phyloP scores from a whole-genome alignment of 164 flowering plant genomes.

The Piper longum region DNA sequence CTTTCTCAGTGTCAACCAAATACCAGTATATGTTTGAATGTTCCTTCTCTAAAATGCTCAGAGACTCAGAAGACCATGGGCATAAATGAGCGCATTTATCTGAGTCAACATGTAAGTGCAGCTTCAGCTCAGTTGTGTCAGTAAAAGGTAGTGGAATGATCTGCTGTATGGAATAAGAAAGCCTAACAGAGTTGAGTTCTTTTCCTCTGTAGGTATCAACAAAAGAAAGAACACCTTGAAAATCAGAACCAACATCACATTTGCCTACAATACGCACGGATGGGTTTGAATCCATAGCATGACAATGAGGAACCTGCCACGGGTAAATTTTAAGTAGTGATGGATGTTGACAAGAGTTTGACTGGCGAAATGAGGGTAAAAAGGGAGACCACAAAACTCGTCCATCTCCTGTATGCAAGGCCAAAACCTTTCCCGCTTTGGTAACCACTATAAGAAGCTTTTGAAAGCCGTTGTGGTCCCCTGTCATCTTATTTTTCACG shows the following conservation, averaged over 20 bases:
- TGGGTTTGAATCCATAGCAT: slow-evolving; percentile 88
- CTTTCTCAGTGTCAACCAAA: slow-evolving; percentile 51
- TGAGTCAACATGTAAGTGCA: slow-evolving; percentile 66
- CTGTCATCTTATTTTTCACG: slow-evolving; percentile 83
- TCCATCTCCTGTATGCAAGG: slow-evolving; percentile 95
- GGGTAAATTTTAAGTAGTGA: slow-evolving; percentile 52
- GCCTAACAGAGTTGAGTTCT: slow-evolving; percentile 37
- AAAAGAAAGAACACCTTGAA: slow-evolving; percentile 63
- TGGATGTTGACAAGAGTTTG: slow-evolving; percentile 51
- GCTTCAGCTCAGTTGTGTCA: slow-evolving; percentile 79
- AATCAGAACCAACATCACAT: slow-evolving; percentile 42
- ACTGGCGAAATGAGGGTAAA: slow-evolving; percentile 40
- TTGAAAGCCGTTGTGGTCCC: slow-evolving; percentile 91
- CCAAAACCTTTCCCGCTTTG: slow-evolving; percentile 69
- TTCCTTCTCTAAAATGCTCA: slow-evolving; percentile 41
- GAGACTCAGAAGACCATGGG: slow-evolving; percentile 66
- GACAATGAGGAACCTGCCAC: slow-evolving; percentile 96
- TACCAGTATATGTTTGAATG: slow-evolving; percentile 74
- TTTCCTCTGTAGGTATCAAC: slow-evolving; percentile 82
- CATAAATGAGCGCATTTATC: slow-evolving; percentile 44
- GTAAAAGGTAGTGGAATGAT: slow-evolving; percentile 73
- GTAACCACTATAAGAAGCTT: slow-evolving; percentile 90
- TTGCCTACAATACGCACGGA: slow-evolving; percentile 78
- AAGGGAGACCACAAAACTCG: slow-evolving; percentile 79
- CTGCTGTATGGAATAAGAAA: slow-evolving; percentile 47